Base-by-base conservation (phyloP, 2,329 filamentous ascomycete genomes). In the Verticillium tricorpus region DNA sequence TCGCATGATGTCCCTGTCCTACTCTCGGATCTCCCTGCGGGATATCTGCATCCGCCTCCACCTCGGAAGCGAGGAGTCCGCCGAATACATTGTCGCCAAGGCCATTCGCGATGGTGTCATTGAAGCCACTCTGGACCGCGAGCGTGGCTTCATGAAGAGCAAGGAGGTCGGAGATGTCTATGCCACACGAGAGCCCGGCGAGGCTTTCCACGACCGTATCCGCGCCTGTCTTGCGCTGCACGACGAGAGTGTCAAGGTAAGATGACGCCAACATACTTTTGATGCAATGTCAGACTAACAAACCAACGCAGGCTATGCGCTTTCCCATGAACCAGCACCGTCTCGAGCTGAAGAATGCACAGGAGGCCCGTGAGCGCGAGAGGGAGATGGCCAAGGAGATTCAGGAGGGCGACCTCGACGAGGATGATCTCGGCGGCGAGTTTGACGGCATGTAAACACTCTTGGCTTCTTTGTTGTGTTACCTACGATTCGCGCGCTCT, bases 251-350 rank as follows among this genome's bases (percentile, higher is more conserved):
- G 93, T 99, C 71, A 98, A 97, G 91, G 91, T 93, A 83, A 52
- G 45, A 22, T 25, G 17, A 52, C 7, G 17, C 7, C n/a, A 7
- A 6, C 8, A 6, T 9, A 7, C 5, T 45, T 8, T 8, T n/a
- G 72, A 80, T 72, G 62, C n/a, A 2, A 35, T n/a, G 22, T 34
- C 65, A 63, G 52, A 57, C 28, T 56, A n/a, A 40, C 15, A 7
- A 40, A 17, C 17, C 3, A 25, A 52, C 19, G 8, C 19, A 94
- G 91, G 94, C 95, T 31, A 99, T 99, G 95, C 88, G 95, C 61
- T 99, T 98, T 79, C 95, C 95, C 2, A 98, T 98, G 94, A 97
- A 99, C 81, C 95, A 98, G 77, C 95, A 99, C 78, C 88, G 95
- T 19, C 83, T 98, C 61, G 95, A 99, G 78, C 85, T 99, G 61